Conservation (phyloP, 345 rosid species). For the Capsella bursapastoris region DNA sequence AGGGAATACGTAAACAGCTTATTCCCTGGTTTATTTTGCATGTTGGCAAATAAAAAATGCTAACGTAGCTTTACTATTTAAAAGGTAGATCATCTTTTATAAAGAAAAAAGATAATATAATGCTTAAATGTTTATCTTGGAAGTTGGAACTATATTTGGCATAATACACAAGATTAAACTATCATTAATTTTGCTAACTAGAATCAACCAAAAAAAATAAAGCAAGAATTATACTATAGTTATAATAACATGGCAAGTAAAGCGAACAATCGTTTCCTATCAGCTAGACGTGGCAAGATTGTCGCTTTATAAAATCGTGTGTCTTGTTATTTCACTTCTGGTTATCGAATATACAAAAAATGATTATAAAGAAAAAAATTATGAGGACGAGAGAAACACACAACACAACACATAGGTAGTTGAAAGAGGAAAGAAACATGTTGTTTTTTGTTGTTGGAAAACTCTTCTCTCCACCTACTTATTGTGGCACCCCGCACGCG, state of each 20-base stretch:
- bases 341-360: background rate
- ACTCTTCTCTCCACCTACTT: constrained; percentile 34
- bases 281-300: background rate
- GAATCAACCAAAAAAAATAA: background rate
- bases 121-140: background rate
- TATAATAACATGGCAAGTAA: background rate
- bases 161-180: background rate
- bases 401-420: constrained; percentile 18
- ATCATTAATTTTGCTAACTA: background rate
- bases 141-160: background rate
- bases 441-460: constrained; percentile 34
- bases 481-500: constrained; percentile 25
- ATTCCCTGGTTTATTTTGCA: background rate
- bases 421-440: constrained; percentile 41
- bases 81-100: background rate
- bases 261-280: background rate
- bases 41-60: background rate
- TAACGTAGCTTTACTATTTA: background rate
- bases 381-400: constrained; percentile 35
- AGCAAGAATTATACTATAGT: background rate
- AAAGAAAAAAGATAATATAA: background rate
- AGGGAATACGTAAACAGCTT: background rate
- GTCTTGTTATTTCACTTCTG: background rate
- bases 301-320: constrained; percentile 6
- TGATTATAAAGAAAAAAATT: background rate